Evolutionary conservation across 202 grass and related monocot species (phyloP), one percentile per base, ranked within the genome.

Genomic region (Schoenoplectus tabernaemontani): DNA sequence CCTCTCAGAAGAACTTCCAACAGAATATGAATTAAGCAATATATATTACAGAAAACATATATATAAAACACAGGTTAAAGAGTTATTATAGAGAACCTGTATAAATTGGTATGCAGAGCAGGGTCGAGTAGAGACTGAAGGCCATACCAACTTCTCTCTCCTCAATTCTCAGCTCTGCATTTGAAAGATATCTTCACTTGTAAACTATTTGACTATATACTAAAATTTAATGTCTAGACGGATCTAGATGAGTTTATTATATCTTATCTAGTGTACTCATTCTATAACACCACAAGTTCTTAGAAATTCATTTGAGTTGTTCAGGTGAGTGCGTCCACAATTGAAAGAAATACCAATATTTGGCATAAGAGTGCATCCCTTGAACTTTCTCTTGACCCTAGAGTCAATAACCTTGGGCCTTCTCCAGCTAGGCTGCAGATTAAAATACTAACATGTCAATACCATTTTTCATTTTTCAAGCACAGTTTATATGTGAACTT

Each of bases 141-240:
- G 95, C 87, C 75, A 33, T 56, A 90, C 95, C 95, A 88, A 73
- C 91, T 97, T 97, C 95, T 88, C 95, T 92, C 91, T 89, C 86
- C 84, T 88, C 86, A 85, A 71, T 65, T 82, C 59, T 56, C 77
- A 90, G 77, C 84, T 86, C 91, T 53, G 80, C 79, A 59, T 47
- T 83, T 47, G 16, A 73, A 58, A 23, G 37, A 71, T 46, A 74
- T 64, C 41, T 82, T 5, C 30, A 86, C 23, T 68, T 72, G 72
- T 83, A 26, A 64, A 83, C 77, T 57, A 64, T 72, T 37, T 53
- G 44, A 46, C 64, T 81, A 60, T 66, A 63, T 62, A 75, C 28
- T 67, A 15, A 43, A 47, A 79, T 17, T n/a, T 56, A 63, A 58
- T 51, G n/a, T 44, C 33, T 46, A 59, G 64, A 73, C 23, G 60